phyloP scores from a whole-genome alignment of 352 stramenopile species.

The Elongisporangium undulatum region DNA sequence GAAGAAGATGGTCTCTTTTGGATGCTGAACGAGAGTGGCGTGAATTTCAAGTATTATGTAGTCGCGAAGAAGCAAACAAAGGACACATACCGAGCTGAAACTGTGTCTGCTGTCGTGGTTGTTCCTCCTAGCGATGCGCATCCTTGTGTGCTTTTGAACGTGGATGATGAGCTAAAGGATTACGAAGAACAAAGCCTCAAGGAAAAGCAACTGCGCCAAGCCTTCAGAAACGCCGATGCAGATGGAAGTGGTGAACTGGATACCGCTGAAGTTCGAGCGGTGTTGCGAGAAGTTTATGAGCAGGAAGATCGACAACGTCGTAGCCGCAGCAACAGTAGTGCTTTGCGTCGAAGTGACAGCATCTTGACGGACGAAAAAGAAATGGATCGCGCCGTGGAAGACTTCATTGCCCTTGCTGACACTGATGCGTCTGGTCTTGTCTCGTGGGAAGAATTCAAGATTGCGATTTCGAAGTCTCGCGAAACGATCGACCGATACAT shows the following conservation, averaged over 20 bases:
- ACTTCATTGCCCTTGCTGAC: slow-evolving; percentile 76
- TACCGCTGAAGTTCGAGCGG: slow-evolving; percentile 65
- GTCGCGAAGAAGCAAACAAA: slow-evolving; percentile 67
- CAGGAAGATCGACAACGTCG: slow-evolving; percentile 55
- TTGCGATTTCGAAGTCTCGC: slow-evolving; percentile 74
- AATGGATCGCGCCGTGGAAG: slow-evolving; percentile 52
- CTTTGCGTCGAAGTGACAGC: slow-evolving; percentile 46
- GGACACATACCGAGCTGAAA: slow-evolving; percentile 39
- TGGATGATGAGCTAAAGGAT: slow-evolving; percentile 59
- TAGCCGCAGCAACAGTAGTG: slow-evolving; percentile 6
- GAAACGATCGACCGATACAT: slow-evolving; percentile 66
- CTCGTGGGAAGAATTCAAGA: slow-evolving; percentile 86
- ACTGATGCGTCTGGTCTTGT: slow-evolving; percentile 74
- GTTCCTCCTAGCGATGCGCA: slow-evolving; percentile 48
- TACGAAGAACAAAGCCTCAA: slow-evolving; percentile 79
- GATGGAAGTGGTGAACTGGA: slow-evolving; percentile 78
- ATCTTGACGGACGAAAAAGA: slow-evolving; percentile 51
- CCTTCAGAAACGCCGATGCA: slow-evolving; percentile 69
- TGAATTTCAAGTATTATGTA: slow-evolving; percentile 80
- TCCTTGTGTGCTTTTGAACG: slow-evolving; percentile 57
- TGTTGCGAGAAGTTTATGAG: slow-evolving; percentile 68
- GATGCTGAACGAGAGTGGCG: slow-evolving; percentile 78
- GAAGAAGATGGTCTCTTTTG: slow-evolving; percentile 81
- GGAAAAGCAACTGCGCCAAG: slow-evolving; percentile 80
- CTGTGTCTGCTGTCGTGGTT: slow-evolving; percentile 43